phyloP scores from a whole-genome alignment of 1,284 basidiomycete genomes.

The Peniophora sp. region DNA sequence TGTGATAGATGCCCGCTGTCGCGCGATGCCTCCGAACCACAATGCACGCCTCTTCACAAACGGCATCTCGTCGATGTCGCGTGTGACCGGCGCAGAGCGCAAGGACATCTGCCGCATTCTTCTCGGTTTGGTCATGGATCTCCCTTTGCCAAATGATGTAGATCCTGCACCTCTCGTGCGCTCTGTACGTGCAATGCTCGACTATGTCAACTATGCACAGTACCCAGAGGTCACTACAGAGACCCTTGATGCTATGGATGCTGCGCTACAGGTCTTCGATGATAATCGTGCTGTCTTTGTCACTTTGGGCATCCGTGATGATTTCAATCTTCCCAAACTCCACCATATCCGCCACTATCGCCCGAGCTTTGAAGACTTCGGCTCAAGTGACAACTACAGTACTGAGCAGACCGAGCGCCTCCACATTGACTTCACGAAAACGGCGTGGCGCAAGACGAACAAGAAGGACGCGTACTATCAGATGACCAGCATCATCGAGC shows the following conservation, averaged over 20 bases:
- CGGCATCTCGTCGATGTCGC: slow-evolving; percentile 23
- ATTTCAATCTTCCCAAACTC: slow-evolving; percentile 24
- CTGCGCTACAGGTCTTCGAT: slow-evolving; percentile 16
- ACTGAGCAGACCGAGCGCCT: slow-evolving; percentile 21
- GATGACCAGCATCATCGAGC: no score
- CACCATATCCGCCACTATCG: slow-evolving; percentile 19
- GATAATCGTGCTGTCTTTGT: slow-evolving; percentile 14
- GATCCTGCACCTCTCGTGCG: slow-evolving; percentile 10
- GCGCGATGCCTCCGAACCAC: slow-evolving; percentile 16
- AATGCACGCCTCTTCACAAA: slow-evolving; percentile 24
- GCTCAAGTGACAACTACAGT: slow-evolving; percentile 19
- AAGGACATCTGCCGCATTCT: slow-evolving; percentile 19
- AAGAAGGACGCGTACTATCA: slow-evolving; percentile 22
- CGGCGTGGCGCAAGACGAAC: slow-evolving; percentile 23
- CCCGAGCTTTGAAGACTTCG: slow-evolving; percentile 13
- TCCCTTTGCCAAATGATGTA: slow-evolving; percentile 17
- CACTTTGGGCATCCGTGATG: slow-evolving; percentile 10
- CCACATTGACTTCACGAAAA: slow-evolving; percentile 22
- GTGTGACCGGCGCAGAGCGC: slow-evolving; percentile 22
- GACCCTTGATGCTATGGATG: slow-evolving; percentile 13
- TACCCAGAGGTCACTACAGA: slow-evolving; percentile 13
- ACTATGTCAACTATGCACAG: slow-evolving; percentile 16
- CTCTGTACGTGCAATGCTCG: slow-evolving; percentile 10
- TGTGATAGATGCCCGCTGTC: slow-evolving; percentile 13
- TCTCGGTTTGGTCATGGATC: not conserved